phyloP scores from a whole-genome alignment of 1,139 yeast genomes.

The Candida sp. region DNA sequence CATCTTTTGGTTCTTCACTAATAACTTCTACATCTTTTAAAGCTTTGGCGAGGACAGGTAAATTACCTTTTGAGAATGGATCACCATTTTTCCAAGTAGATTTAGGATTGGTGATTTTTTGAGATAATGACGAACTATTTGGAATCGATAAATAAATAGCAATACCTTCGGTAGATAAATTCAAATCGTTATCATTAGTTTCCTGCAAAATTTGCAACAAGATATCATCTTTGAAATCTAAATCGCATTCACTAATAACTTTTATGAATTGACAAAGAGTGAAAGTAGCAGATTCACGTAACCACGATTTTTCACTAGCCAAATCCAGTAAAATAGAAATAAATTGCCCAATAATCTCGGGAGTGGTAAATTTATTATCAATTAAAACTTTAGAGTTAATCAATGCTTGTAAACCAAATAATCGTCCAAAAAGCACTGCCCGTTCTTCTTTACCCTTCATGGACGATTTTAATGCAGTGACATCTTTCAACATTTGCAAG shows the following conservation, averaged over 20 bases:
- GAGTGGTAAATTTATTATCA: constrained; percentile 17
- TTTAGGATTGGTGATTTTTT: constrained; percentile 21
- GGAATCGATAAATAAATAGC: constrained; percentile 63
- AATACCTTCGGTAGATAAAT: constrained; percentile 75
- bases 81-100: constrained; percentile 67
- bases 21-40: constrained; percentile 53
- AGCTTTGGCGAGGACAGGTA: constrained; percentile 57
- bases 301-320: constrained; percentile 73
- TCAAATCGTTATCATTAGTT: constrained; percentile 52
- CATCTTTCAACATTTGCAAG: constrained; percentile 39
- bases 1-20: constrained; percentile 22
- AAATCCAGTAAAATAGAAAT: constrained; percentile 52
- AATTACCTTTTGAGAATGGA: constrained; percentile 70
- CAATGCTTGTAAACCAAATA: constrained; percentile 81
- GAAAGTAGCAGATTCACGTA: constrained; percentile 76
- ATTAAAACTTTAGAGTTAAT: constrained; percentile 54
- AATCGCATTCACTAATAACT: constrained; percentile 7
- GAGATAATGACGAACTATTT: constrained; percentile 15
- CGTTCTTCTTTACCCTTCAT: constrained; percentile 83
- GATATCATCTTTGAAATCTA: constrained; percentile 17
- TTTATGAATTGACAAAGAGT: constrained; percentile 57
- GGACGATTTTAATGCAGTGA: constrained; percentile 43
- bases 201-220: constrained; percentile 30
- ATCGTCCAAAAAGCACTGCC: constrained; percentile 73
- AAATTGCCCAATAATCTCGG: constrained; percentile 32